Evolutionary conservation across 352 stramenopile genomes (phyloP).

Genomic region (Phytophthora sojae): DNA sequence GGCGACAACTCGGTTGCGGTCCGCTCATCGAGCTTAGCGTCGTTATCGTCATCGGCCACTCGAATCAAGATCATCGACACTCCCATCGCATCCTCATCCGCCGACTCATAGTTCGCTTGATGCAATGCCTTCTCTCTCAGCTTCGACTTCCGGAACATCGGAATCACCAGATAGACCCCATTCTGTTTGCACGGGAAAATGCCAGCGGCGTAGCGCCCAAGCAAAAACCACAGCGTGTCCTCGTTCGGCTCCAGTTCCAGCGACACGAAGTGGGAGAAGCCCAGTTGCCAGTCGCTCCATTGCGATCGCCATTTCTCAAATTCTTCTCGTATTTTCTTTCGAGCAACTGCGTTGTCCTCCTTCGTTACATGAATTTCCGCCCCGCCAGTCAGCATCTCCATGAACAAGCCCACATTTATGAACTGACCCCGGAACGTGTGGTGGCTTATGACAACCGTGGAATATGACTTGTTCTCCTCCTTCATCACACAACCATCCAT

Average conservation of each 20-base stretch:
- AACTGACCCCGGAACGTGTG: not conserved
- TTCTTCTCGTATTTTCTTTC: not conserved
- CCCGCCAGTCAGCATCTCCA: not conserved
- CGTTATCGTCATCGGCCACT: too few species aligned
- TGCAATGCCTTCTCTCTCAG: too few species aligned
- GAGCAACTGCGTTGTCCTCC: not conserved
- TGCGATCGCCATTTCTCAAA: not conserved
- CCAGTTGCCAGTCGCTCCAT: not conserved
- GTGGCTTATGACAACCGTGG: not conserved
- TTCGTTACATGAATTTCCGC: not conserved
- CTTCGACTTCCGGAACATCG: not conserved
- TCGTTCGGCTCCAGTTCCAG: not conserved
- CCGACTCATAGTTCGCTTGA: too few species aligned
- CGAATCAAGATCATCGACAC: too few species aligned
- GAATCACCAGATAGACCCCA: conserved; percentile 1
- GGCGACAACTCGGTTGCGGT: too few species aligned
- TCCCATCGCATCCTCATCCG: too few species aligned
- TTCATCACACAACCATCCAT: conserved; percentile 4
- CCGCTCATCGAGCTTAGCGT: too few species aligned
- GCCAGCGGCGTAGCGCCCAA: conserved; percentile 2
- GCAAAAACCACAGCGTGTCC: conserved; percentile 7
- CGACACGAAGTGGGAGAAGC: conserved; percentile 3
- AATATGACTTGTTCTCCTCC: too few species aligned
- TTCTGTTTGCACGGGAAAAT: not conserved
- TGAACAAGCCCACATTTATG: not conserved